Evolutionary conservation across 371 early-diverging fungal genomes (phyloP), one percentile per base, ranked within the genome.

Genomic region (Rhizopus stolonifer): DNA sequence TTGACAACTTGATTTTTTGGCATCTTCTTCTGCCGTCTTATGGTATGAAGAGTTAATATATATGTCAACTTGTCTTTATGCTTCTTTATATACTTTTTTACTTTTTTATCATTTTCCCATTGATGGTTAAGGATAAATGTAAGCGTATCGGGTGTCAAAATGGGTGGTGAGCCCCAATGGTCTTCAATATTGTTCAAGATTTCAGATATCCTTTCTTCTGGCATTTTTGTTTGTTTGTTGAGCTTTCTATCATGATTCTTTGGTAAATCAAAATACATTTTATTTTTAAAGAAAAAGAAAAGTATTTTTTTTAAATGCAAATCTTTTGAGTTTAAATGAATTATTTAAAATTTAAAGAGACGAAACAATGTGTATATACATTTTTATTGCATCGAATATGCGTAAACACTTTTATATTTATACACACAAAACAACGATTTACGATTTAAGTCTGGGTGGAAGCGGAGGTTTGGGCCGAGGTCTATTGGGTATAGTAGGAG

Each of bases 121-220:
- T 65, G 65, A 43, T 62, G 50, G 15, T 33, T 59, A 34, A 67
- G 44, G 22, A 68, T 59, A 46, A 51, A 64, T 1, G 61, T 42
- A 6, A 68, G 26, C 33, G 64, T 68, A 25, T 58, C 56, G 36
- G 68, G 64, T 17, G 68, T 68, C 17, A 68, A 45, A 15, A 68
- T 58, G 10, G 64, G 64, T 14, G 68, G 68, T 23, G 68, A 68
- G 2, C 58, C 58, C 61, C 69, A 58, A 21, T 68, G 69, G 24
- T 64, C 64, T 26, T 68, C 55, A 4, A 68, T 18, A 40, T 68
- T 68, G 13, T 54, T 61, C 11, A 68, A 45, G 14, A 64, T 60
- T 26, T 68, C 69, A 24, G 56, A 36, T 24, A 67, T 53, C 7
- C 61, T 47, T 18, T 65, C 65, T 34, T 65, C 65, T 18, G 54